Conservation (phyloP, 1,284 basidiomycete species). For the Blastosporella zonata region DNA sequence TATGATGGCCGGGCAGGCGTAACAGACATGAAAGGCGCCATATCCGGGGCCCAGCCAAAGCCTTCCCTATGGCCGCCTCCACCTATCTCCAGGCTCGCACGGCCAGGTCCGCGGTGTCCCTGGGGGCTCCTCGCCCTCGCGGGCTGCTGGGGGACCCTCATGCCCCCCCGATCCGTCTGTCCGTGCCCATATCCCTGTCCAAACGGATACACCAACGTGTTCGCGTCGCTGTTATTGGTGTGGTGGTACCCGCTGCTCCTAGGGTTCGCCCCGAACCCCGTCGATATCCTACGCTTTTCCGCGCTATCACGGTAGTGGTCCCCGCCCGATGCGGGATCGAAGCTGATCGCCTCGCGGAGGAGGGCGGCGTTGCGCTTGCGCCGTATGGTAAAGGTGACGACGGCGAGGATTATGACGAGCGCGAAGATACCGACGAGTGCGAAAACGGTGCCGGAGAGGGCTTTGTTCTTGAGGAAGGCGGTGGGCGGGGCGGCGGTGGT, state of each 20-base stretch:
- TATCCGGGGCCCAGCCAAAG: slow-evolving; percentile 6
- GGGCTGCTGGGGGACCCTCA: not conserved
- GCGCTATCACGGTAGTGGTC: slow-evolving; percentile 28
- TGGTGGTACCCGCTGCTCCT: slow-evolving; percentile 33
- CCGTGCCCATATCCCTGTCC: slow-evolving; percentile 8
- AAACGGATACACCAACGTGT: slow-evolving; percentile 5
- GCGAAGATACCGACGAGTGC: slow-evolving; percentile 47
- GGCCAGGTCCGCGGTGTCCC: not conserved
- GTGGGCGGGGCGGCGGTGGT: slow-evolving; percentile 15
- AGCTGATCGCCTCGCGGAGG: slow-evolving; percentile 48
- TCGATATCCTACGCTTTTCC: slow-evolving; percentile 25
- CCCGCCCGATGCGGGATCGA: slow-evolving; percentile 41
- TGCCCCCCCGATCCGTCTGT: too few species aligned
- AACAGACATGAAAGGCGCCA: slow-evolving; percentile 7
- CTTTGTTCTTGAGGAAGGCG: slow-evolving; percentile 59
- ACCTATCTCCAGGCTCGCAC: not conserved
- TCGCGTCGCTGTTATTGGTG: not conserved
- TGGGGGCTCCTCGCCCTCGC: not conserved
- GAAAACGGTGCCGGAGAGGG: slow-evolving; percentile 56
- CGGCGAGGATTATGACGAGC: slow-evolving; percentile 56
- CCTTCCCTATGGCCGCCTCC: not conserved
- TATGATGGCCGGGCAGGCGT: not conserved
- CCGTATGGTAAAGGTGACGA: slow-evolving; percentile 49
- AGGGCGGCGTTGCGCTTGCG: slow-evolving; percentile 45
- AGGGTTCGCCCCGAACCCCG: slow-evolving; percentile 32